Percentiles rank a stretch among this genome's conserved stretches.
Evolutionary conservation across 2,329 filamentous ascomycete species (phyloP).

Genomic region (Fusarium protoensiforme): DNA sequence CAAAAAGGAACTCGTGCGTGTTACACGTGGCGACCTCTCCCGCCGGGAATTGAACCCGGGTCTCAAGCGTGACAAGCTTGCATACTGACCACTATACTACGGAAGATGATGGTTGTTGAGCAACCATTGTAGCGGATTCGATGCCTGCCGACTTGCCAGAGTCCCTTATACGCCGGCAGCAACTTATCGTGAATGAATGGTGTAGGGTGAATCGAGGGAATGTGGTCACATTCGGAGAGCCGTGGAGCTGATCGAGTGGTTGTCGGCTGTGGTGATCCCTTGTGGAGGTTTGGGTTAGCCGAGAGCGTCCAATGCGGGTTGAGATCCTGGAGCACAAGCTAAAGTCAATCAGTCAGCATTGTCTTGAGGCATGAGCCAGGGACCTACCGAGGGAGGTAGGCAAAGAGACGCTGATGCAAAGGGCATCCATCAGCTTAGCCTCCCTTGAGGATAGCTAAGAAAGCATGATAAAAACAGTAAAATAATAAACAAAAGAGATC

Average conservation of each 20-base stretch:
- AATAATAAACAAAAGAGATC: neutral
- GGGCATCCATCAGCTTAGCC: neutral
- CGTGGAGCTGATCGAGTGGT: neutral
- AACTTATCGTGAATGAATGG: neutral
- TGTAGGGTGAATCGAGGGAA: neutral
- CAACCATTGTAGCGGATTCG: constrained; percentile 32
- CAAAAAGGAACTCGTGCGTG: no score
- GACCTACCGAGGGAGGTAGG: no score
- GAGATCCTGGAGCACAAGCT: neutral
- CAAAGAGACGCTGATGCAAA: neutral
- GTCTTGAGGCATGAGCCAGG: no score
- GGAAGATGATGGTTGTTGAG: constrained; percentile 11
- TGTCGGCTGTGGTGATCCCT: neutral
- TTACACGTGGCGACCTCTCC: no score
- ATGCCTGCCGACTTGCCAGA: neutral
- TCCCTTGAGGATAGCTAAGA: neutral
- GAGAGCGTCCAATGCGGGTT: neutral
- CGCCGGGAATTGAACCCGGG: neutral
- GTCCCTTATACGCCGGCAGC: neutral
- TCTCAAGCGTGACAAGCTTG: neutral
- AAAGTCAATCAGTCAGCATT: neutral
- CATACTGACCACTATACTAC: neutral
- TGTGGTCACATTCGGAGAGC: neutral
- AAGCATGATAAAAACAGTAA: neutral
- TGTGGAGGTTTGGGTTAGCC: neutral